phyloP scores from a whole-genome alignment of 2,329 filamentous ascomycete genomes.

The Aspergillus niger region DNA sequence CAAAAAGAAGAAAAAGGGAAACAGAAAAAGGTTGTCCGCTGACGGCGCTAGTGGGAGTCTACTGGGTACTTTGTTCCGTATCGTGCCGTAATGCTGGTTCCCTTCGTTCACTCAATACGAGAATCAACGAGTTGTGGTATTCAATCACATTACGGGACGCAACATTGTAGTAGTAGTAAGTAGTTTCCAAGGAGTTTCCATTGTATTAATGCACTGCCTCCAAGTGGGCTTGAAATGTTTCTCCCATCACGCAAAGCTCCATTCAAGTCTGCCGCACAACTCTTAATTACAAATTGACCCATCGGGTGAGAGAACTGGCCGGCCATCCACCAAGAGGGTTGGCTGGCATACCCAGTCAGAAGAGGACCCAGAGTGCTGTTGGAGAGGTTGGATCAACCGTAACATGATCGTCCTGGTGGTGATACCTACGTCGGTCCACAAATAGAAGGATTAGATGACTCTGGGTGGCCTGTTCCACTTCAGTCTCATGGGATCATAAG shows the following conservation, averaged over 20 bases:
- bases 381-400: background rate
- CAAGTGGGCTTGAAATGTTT: background rate
- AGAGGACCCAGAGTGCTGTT: background rate
- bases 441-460: background rate
- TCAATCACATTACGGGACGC: background rate
- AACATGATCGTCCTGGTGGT: background rate
- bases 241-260: background rate
- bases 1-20: constrained; percentile 16
- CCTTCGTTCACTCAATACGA: constrained; percentile 4
- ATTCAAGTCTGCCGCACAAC: background rate
- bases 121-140: background rate
- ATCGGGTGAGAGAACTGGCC: background rate
- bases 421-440: background rate
- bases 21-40: constrained; percentile 16
- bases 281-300: background rate
- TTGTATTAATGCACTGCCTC: background rate
- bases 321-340: no score
- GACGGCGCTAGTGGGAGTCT: constrained; percentile 19
- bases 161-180: background rate
- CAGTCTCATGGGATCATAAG: background rate
- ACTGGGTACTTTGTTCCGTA: constrained; percentile 12
- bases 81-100: constrained; percentile 12
- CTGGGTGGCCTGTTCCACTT: background rate
- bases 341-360: background rate
- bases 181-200: background rate